Base-by-base conservation (phyloP, 495 filamentous ascomycete genomes). In the Penicillium robsamsonii region DNA sequence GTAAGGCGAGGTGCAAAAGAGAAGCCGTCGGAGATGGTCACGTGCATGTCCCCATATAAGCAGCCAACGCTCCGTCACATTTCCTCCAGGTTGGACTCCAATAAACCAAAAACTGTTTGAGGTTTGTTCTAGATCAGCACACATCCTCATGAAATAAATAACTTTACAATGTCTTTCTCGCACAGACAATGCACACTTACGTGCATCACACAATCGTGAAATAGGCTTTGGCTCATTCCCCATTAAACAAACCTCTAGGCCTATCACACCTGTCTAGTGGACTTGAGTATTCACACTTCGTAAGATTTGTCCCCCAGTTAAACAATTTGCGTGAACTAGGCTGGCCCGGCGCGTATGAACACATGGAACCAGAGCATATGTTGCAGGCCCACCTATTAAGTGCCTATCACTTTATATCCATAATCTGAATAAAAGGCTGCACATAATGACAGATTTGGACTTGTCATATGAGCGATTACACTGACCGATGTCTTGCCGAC, bases 1-100 rank as follows among this genome's bases (percentile, higher is more conserved):
- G 18, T 3, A 30, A 42, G 35, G 20, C 15, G 50, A 43, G 46
- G 9, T 22, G 38, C 40, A 27, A 43, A 53, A 53, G 38, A 41
- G 50, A 30, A 42, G 50, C 50, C 18, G 18, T 13, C 37, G 25
- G 37, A 44, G 11, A 2, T 10, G n/a, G 38, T 53, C 50, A 53
- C 50, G 50, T 53, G 50, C 18, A 43, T 7, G 4, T 13, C 9
- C 18, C 41, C 46, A 15, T 29, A 49, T 37, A 49, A 37, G 46
- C 31, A 1, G 27, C n/a, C 1, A 20, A 43, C n/a, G 30, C 11
- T 33, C 30, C 8, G 30, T 10, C 30, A 33, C 10, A 33, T 33
- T 33, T 10, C 11, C 30, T 33, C 30, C 8, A 33, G 30, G 10
- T 33, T 33, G 30, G 15, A 37, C 9, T 37, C 6, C 35, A 5